Conservation (phyloP, 108 stramenopile genomes). For the Seminavis robusta region DNA sequence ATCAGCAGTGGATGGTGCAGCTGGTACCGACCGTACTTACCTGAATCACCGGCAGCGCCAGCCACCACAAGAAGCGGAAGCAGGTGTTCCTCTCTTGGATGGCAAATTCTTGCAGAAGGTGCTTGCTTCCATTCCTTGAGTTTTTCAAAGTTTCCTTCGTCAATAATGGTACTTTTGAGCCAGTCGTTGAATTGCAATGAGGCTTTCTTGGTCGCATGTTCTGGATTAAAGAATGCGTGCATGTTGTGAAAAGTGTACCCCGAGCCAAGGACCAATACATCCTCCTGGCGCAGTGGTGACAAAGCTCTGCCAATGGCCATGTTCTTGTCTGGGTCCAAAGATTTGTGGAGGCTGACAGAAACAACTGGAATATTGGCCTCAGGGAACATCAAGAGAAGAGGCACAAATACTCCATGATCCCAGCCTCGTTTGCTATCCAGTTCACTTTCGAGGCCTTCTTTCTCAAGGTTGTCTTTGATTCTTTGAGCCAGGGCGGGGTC, state of each 20-base stretch:
- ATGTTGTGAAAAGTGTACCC: constrained; percentile 78
- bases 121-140: constrained; percentile 32
- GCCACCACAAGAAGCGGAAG: constrained; percentile 45
- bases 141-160: constrained; percentile 5
- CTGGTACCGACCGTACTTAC: not conserved
- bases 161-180: constrained; percentile 31
- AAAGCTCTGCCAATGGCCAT: constrained; percentile 64
- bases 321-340: constrained; percentile 37
- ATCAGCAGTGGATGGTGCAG: not conserved
- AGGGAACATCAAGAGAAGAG: constrained; percentile 76
- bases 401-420: constrained; percentile 90
- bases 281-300: constrained; percentile 50
- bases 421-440: constrained; percentile 52
- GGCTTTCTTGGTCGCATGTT: constrained; percentile 1
- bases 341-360: constrained; percentile 50
- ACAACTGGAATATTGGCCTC: constrained; percentile 77
- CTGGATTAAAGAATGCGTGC: constrained; percentile 25
- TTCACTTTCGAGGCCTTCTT: constrained; percentile 23
- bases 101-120: constrained; percentile 30
- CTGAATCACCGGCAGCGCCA: constrained; percentile 12
- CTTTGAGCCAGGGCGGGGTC: constrained; percentile 42
- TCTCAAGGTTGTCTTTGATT: constrained; percentile 29
- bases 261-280: constrained; percentile 67
- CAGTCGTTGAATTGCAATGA: constrained; percentile 34
- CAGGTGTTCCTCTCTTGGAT: constrained; percentile 56